phyloP scores from a whole-genome alignment of 208 protist species.

The Kentomonas sorsogonicus region DNA sequence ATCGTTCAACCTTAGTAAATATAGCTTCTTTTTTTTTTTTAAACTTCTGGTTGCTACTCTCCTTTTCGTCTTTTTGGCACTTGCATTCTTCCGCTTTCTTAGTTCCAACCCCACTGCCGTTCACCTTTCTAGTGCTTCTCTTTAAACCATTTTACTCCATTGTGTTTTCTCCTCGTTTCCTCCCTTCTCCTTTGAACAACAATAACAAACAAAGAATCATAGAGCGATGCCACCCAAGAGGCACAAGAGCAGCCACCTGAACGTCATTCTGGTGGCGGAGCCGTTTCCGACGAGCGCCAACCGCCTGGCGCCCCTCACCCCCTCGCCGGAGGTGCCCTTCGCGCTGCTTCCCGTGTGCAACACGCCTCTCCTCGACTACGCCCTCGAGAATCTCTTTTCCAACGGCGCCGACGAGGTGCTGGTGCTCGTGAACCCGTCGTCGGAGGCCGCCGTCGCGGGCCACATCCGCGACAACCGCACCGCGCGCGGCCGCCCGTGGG shows the following conservation, averaged over 20 bases:
- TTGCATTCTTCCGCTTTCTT: neutral
- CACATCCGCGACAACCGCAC: conserved; percentile 56
- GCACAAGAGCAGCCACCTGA: conserved; percentile 15
- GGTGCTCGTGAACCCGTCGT: conserved; percentile 57
- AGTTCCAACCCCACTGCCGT: too few species aligned
- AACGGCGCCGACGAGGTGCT: conserved; percentile 69
- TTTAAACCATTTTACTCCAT: neutral
- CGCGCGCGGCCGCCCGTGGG: conserved; percentile 56
- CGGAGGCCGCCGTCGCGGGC: conserved; percentile 29
- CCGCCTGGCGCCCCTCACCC: conserved; percentile 52
- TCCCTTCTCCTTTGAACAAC: neutral
- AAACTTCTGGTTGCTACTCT: neutral
- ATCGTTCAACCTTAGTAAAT: too few species aligned
- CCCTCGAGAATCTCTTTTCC: conserved; percentile 74
- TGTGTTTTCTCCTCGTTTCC: conserved; percentile 2
- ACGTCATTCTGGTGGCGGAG: conserved; percentile 68
- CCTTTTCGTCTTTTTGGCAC: neutral
- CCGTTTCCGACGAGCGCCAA: conserved; percentile 17
- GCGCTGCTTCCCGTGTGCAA: conserved; percentile 84
- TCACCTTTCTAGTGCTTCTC: too few species aligned
- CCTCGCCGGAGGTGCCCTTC: conserved; percentile 45
- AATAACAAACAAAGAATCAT: conserved; percentile 12
- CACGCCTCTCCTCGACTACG: conserved; percentile 83
- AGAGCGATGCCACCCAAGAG: conserved; percentile 16
- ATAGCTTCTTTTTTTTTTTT: conserved; percentile 15